Percentiles rank a stretch among this genome's conserved stretches.
Evolutionary conservation across 2,329 filamentous ascomycete species (phyloP).

Genomic region (Beauveria scarabaeidicola): DNA sequence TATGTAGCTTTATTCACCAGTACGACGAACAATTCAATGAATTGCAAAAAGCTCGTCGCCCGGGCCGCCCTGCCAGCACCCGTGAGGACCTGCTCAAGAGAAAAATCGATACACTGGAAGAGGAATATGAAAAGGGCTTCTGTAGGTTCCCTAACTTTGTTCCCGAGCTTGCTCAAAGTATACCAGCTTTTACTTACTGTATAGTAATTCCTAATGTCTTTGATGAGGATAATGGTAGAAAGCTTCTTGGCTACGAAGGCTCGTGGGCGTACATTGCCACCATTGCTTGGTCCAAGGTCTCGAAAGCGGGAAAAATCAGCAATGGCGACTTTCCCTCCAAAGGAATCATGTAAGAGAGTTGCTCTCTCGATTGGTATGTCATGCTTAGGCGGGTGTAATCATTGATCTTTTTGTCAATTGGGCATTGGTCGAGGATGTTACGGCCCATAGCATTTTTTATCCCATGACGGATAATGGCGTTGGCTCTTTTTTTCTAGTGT

Average conservation of each 20-base stretch:
- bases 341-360: conserved; percentile 19
- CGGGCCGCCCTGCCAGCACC: conserved; percentile 69
- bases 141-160: conserved; percentile 39
- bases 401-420: background rate
- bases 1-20: conserved; percentile 52
- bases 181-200: background rate
- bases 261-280: conserved; percentile 73
- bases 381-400: background rate
- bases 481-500: background rate
- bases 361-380: too few species aligned
- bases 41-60: conserved; percentile 60
- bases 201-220: conserved; percentile 67
- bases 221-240: conserved; percentile 53
- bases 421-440: background rate
- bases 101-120: conserved; percentile 60
- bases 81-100: conserved; percentile 71
- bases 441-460: background rate
- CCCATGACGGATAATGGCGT: background rate
- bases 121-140: conserved; percentile 78
- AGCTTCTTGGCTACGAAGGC: conserved; percentile 69
- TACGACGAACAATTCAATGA: conserved; percentile 61
- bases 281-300: conserved; percentile 69
- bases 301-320: conserved; percentile 53
- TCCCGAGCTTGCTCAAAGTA: background rate
- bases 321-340: conserved; percentile 70